Base-by-base conservation (phyloP, 2,329 filamentous ascomycete genomes). In the Penicillium sp. region DNA sequence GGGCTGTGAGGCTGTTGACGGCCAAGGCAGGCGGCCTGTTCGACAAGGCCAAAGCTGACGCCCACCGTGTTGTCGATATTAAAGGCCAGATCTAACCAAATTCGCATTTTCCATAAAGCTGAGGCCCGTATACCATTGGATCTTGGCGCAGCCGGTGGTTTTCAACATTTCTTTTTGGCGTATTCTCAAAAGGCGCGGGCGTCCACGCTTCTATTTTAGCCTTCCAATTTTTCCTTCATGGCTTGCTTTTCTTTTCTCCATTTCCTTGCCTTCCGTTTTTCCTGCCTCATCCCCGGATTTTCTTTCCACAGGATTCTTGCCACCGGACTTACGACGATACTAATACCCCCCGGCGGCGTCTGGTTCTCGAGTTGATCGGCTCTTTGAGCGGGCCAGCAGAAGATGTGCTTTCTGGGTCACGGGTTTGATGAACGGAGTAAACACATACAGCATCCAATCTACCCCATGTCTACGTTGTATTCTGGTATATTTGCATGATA, bases 41-140 rank as follows among this genome's bases (percentile, higher is more conserved):
- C 74, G 91, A 97, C 70, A 72, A 77, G 49, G 84, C 89, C 55
- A 88, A 87, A 71, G 75, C 79, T 36, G 80, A 82, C 59, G 93
- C 93, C 45, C 95, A 96, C 75, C 83, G 85, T 69, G 87, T 86
- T 70, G 88, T 97, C 79, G 92, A 97, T 77, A 95, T 97, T 79
- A 97, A 97, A 79, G 92, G 93, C 69, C 93, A 97, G 77, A 96
- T 97, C 52, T 78, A 65, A 72, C 57, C 47, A 46, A 50, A 26
- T 34, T 53, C 52, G 30, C 38, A 48, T 54, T 49, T 18, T 39
- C 27, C 11, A 23, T 23, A 23, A 18, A 40, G 26, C 16, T 23
- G 4, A 30, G 27, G 38, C 29, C 42, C 51, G 13, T 50, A 50
- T 44, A n/a, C 32, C 39, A 18, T 34, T 11, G 39, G 34, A 39